These are phyloP conservation scores for Bassia scoparia DNA, from an alignment of 148 eudicot genomes.

Conservation along the genomic window DNA sequence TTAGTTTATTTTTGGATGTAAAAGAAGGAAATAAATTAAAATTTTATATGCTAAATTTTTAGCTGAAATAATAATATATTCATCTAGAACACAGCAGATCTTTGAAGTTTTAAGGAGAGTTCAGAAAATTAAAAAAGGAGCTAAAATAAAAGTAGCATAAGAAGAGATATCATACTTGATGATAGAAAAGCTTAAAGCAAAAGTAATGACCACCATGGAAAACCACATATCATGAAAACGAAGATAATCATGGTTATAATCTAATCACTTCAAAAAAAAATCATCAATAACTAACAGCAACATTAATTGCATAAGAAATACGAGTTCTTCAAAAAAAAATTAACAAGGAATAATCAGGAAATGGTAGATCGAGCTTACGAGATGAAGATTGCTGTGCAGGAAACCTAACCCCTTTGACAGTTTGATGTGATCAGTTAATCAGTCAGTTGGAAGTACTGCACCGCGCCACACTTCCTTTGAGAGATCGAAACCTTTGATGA, in stretches of 20 bases:
- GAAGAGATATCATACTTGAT: conserved; percentile 17
- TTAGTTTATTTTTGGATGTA: too few relatives aligned
- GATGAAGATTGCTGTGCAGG: not conserved
- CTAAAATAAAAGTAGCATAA: not conserved
- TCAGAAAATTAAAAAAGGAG: not conserved
- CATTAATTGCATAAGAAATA: not conserved
- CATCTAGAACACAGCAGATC: too few relatives aligned
- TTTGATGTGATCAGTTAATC: too few relatives aligned
- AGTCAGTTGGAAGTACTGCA: not conserved
- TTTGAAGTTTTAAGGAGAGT: not conserved
- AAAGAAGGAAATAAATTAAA: too few relatives aligned
- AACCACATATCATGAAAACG: not conserved
- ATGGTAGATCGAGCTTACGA: not conserved
- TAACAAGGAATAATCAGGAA: not conserved
- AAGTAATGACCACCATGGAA: conserved; percentile 23
- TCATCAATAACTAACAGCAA: too few relatives aligned
- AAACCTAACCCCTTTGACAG: not conserved
- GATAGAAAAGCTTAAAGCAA: conserved; percentile 31
- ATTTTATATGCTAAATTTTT: too few relatives aligned
- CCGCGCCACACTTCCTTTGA: not conserved
- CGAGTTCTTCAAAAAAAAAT: not conserved
- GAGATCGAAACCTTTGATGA: not conserved
- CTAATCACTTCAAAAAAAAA: too few relatives aligned
- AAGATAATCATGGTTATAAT: conserved; percentile 13
- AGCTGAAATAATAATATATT: too few relatives aligned